These are phyloP conservation scores for Calonectria leucothoes DNA, from an alignment of 2,329 filamentous ascomycete species.

Conservation along the genomic window DNA sequence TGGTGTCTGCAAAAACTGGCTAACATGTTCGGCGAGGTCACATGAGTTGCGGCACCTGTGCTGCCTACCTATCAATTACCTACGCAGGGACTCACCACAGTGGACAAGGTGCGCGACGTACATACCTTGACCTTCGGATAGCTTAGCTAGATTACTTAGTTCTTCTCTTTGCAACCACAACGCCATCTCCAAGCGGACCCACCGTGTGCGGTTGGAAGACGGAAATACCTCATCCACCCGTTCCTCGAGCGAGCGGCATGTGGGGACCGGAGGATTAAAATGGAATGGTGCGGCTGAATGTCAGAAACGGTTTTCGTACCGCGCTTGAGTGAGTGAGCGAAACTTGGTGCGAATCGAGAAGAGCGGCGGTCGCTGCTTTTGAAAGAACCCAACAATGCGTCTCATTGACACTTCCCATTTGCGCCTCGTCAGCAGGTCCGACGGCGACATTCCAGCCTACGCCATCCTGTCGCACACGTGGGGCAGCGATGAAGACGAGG, in stretches of 20 bases:
- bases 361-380: background rate
- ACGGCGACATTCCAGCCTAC: background rate
- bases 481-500: constrained; percentile 3
- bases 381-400: background rate
- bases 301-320: background rate
- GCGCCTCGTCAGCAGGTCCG: background rate
- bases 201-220: background rate
- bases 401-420: background rate
- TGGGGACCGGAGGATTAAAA: background rate
- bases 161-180: too few species aligned
- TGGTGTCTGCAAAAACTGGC: too few species aligned
- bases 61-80: too few species aligned
- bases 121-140: too few species aligned
- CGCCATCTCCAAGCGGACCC: too few species aligned
- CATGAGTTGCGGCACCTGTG: too few species aligned
- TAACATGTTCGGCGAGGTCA: too few species aligned
- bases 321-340: background rate
- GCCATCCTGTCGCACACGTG: constrained; percentile 22
- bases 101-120: too few species aligned
- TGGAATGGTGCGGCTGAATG: background rate
- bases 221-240: background rate
- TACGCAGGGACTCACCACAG: too few species aligned
- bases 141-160: too few species aligned
- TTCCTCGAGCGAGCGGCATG: background rate
- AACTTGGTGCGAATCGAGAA: background rate